phyloP scores from a whole-genome alignment of 2,329 filamentous ascomycete species.

The Trichoderma aggressivum region DNA sequence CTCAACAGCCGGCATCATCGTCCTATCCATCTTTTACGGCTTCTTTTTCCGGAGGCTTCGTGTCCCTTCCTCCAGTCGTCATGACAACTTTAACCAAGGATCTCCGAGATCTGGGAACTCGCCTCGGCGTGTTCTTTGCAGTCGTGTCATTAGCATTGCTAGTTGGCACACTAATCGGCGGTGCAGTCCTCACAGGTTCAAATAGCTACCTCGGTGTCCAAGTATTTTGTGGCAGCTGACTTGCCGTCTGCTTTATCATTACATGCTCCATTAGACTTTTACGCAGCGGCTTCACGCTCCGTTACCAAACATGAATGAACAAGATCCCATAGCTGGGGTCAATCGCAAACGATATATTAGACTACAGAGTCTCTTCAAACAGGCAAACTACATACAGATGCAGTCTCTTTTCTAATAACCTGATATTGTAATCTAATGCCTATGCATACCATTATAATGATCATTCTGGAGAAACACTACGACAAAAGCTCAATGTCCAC shows the following conservation, averaged over 20 bases:
- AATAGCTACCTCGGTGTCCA: not conserved
- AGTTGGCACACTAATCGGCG: not conserved
- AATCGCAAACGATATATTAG: not conserved
- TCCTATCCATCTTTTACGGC: not conserved
- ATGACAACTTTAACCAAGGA: not conserved
- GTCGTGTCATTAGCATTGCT: not conserved
- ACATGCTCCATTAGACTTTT: not conserved
- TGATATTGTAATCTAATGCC: not conserved
- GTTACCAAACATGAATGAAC: not conserved
- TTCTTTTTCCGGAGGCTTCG: not conserved
- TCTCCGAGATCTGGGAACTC: not conserved
- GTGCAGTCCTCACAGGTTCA: not conserved
- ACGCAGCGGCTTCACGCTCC: not conserved
- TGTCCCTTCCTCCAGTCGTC: not conserved
- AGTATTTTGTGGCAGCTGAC: not conserved
- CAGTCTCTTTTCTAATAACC: not conserved
- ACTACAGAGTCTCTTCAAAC: not conserved
- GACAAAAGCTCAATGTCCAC: constrained; percentile 37
- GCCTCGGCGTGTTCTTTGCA: not conserved
- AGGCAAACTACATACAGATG: not conserved
- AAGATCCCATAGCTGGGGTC: not conserved
- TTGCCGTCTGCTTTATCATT: not conserved
- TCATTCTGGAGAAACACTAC: not conserved
- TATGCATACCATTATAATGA: not conserved
- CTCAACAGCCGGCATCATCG: not conserved